Evolutionary conservation across 2,329 filamentous ascomycete species (phyloP).

Genomic region (Xylaria sp.): DNA sequence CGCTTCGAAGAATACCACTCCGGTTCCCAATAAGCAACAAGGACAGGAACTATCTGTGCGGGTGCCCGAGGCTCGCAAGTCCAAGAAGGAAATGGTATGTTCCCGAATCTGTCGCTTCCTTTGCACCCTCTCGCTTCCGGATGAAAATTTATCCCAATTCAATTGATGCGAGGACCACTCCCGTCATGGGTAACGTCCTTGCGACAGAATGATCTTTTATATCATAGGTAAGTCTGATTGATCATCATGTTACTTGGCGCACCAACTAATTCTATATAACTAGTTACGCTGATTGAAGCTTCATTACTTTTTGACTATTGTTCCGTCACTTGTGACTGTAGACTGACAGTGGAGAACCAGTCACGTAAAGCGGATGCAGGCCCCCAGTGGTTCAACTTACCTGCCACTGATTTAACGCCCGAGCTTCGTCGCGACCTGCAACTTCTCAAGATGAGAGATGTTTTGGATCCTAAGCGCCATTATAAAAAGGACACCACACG

Average conservation of each 20-base stretch:
- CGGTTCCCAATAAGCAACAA: conserved; percentile 28
- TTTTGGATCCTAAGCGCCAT: conserved; percentile 81
- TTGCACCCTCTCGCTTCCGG: conserved; percentile 61
- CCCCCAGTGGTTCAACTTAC: conserved; percentile 86
- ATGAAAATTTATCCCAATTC: conserved; percentile 80
- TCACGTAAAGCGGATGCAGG: conserved; percentile 71
- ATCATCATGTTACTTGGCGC: not conserved
- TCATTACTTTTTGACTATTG: conserved; percentile 3
- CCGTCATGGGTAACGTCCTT: conserved; percentile 84
- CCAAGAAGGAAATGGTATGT: conserved; percentile 51
- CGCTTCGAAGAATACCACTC: conserved; percentile 28
- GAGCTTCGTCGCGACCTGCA: conserved; percentile 91
- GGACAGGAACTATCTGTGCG: conserved; percentile 45
- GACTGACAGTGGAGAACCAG: conserved; percentile 44
- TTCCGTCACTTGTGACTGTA: not conserved
- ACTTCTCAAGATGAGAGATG: conserved; percentile 74
- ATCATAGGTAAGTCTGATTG: conserved; percentile 38
- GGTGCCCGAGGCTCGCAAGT: conserved; percentile 44
- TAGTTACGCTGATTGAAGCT: conserved; percentile 77
- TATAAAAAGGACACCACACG: conserved; percentile 88
- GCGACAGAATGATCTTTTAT: conserved; percentile 65
- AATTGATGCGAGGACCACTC: conserved; percentile 79
- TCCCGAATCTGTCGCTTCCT: conserved; percentile 6
- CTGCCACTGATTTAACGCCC: conserved; percentile 83
- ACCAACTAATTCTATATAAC: conserved; percentile 58